Evolutionary conservation across 2,329 filamentous ascomycete genomes (phyloP), one percentile per base, ranked within the genome.

Genomic region (Diplodia scrobiculata): DNA sequence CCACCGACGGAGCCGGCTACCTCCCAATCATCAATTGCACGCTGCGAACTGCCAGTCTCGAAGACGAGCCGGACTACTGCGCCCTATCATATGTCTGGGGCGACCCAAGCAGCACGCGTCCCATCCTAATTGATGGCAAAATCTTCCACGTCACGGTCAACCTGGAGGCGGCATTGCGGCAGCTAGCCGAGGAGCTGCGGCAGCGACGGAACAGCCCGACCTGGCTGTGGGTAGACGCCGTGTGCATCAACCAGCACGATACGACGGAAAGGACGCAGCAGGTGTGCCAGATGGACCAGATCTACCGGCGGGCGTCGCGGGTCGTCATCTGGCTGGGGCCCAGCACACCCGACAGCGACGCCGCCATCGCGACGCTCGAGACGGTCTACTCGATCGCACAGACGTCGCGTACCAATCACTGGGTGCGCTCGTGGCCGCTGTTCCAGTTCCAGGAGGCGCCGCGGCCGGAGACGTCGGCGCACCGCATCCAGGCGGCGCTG

Each of bases 11-110:
- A 47, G 55, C 55, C 36, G 55, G 55, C 36, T 60, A 60, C 38
- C 38, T 48, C 11, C 55, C 55, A 4, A 60, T 41, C 38, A 66
- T 69, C 54, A 29, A 48, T 34, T 69, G 68, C 51, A 62, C 64
- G 11, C 48, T 70, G 6, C 52, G 41, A 5, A 53, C 63, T 1
- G 63, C 67, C 19, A 55, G 64, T 7, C 58, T 69, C 5, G 53
- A 67, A 17, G 47, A 47, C 9, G 62, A 66, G 1, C 63, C 54
- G 9, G 27, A 53, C 5, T 69, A 69, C 53, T 45, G 53, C 48
- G 66, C 68, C 10, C 66, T 70, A 2, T 69, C 69, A 9, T 70
- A 69, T 34, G 66, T 66, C 14, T 70, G 68, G 67, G 67, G 68
- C 14, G 59, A 68, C 53, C 36, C 64, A 32, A 55, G 34, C 9